Evolutionary conservation across 75 land plant genomes (phyloP), one percentile per base, ranked within the genome.

Genomic region (Selaginella moellendorffii): DNA sequence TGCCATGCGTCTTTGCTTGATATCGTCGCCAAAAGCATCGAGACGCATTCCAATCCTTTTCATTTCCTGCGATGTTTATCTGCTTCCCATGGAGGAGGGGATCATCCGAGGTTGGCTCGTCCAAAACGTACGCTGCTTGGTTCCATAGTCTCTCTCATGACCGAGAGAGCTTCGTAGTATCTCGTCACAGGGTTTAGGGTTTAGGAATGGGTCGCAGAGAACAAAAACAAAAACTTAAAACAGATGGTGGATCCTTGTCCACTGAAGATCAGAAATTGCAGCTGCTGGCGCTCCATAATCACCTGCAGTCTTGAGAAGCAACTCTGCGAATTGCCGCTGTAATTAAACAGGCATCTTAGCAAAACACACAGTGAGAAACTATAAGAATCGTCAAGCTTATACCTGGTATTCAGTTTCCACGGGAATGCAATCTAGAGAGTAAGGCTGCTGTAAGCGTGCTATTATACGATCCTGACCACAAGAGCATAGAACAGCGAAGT

Each of bases 371-470:
- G 22, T 10, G 14, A 52, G 20, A 65, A 22, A n/a, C 14, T 10
- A n/a, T n/a, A n/a, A n/a, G n/a, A n/a, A n/a, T n/a, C n/a, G n/a
- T n/a, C n/a, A n/a, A n/a, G n/a, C n/a, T 52, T 71, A 23, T 65
- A 83, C 99, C 87, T 95, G 99, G 78, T 74, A 95, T 67, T 95
- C 97, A 53, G 99, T 96, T 65, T 95, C 99, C 22, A 95, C 91
- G 27, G 96, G 99, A 76, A 95, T 86, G 75, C 99, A 95, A 71
- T 95, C 99, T 27, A 89, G 63, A 24, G 97, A 90, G 71, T 95
- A 95, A 20, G 99, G 99, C 65, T 95, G n/a, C n/a, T n/a, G n/a
- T n/a, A n/a, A n/a, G n/a, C n/a, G n/a, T n/a, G n/a, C n/a, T n/a
- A n/a, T n/a, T n/a, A n/a, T n/a, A n/a, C n/a, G n/a, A n/a, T n/a